Percentiles rank a stretch among this genome's conserved stretches.
Evolutionary conservation across 371 early-diverging fungal species (phyloP).

Genomic region (Fennellomyces sp.): DNA sequence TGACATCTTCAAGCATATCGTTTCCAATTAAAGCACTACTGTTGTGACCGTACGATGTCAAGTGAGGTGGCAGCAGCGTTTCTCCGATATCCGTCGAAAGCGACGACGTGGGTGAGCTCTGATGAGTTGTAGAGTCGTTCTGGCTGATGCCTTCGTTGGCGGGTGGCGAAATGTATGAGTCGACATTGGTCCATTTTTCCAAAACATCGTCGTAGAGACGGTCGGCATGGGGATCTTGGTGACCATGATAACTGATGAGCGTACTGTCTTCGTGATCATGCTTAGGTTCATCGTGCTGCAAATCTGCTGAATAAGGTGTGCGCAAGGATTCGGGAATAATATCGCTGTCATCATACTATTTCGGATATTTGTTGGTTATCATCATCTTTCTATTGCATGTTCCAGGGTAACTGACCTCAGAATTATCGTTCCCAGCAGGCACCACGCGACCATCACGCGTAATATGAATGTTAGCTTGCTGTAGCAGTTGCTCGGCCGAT

Average conservation of each 20-base stretch:
- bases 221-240: conserved; percentile 16
- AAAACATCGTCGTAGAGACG: conserved; percentile 26
- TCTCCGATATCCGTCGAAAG: conserved; percentile 15
- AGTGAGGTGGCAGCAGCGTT: conserved; percentile 24
- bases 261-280: conserved; percentile 13
- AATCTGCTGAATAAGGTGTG: neutral
- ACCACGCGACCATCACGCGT: conserved; percentile 21
- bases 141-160: conserved; percentile 1
- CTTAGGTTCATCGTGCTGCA: neutral
- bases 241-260: conserved; percentile 11
- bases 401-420: neutral
- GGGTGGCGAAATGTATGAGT: conserved; percentile 5
- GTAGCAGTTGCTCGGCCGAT: conserved; percentile 18
- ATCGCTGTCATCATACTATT: neutral
- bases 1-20: neutral
- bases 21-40: conserved; percentile 6
- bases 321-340: neutral
- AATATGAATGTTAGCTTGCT: conserved; percentile 18
- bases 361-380: neutral
- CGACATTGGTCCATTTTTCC: conserved; percentile 28
- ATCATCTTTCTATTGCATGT: conserved; percentile 8
- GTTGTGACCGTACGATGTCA: conserved; percentile 22
- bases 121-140: neutral
- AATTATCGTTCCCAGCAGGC: conserved; percentile 1
- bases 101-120: conserved; percentile 10